Conservation (phyloP, 768 basidiomycete genomes). For the Lactifluus pinguis region DNA sequence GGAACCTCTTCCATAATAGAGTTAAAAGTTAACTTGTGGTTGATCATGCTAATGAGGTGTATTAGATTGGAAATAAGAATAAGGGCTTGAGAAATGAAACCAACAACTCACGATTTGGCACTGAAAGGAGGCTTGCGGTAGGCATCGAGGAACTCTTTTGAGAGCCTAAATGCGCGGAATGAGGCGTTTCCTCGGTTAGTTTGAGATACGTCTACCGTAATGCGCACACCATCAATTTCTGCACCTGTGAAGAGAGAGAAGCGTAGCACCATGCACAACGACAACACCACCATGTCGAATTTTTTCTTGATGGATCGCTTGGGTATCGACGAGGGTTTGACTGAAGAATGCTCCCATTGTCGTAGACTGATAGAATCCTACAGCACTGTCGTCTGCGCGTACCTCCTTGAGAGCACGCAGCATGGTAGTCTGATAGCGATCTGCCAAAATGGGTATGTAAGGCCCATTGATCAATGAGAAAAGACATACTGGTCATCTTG, state of each 20-base stretch:
- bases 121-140: conserved; percentile 80
- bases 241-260: background rate
- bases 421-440: conserved; percentile 78
- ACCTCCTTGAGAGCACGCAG: conserved; percentile 84
- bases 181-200: conserved; percentile 76
- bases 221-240: background rate
- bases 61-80: background rate
- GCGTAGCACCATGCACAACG: conserved; percentile 63
- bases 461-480: background rate
- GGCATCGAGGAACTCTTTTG: conserved; percentile 69
- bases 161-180: conserved; percentile 84
- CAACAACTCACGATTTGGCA: conserved; percentile 55
- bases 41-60: conserved; percentile 48
- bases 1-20: conserved; percentile 82
- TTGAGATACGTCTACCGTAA: conserved; percentile 56
- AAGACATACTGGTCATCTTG: conserved; percentile 58
- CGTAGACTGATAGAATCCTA: conserved; percentile 91
- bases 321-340: conserved; percentile 71
- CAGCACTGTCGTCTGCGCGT: conserved; percentile 81
- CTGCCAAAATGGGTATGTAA: conserved; percentile 28
- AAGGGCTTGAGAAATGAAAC: background rate
- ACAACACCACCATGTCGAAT: conserved; percentile 80
- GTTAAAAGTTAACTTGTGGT: conserved; percentile 75
- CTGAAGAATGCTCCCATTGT: conserved; percentile 80
- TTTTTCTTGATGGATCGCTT: conserved; percentile 78